phyloP scores from a whole-genome alignment of 768 basidiomycete genomes.

The Multifurca ochricompacta region DNA sequence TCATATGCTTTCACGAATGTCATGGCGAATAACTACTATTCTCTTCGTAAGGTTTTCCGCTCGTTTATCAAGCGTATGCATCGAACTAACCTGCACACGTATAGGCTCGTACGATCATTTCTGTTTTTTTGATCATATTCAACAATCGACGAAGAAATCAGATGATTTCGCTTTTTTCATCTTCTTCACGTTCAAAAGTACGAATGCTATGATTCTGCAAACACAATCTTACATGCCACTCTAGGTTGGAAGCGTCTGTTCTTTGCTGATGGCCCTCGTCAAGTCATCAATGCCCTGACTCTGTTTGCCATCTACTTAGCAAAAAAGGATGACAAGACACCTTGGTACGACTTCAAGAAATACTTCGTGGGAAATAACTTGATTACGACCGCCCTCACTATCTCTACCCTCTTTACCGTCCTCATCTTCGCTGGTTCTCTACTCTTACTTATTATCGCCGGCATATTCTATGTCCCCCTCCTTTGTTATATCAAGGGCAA shows the following conservation, averaged over 20 bases:
- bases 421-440: constrained; percentile 80
- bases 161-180: constrained; percentile 99
- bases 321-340: constrained; percentile 36
- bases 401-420: constrained; percentile 88
- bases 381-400: constrained; percentile 73
- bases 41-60: constrained; percentile 57
- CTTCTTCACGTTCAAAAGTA: constrained; percentile 99
- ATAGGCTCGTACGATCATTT: constrained; percentile 93
- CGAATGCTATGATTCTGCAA: constrained; percentile 23
- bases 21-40: constrained; percentile 95
- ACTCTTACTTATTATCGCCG: constrained; percentile 74
- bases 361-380: constrained; percentile 69
- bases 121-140: constrained; percentile 97
- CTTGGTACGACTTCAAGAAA: constrained; percentile 63
- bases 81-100: not conserved
- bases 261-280: constrained; percentile 92
- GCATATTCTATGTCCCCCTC: constrained; percentile 86
- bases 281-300: constrained; percentile 96
- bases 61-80: not conserved
- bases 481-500: constrained; percentile 95
- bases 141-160: constrained; percentile 89
- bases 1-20: constrained; percentile 98
- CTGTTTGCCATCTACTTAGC: constrained; percentile 83
- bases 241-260: constrained; percentile 82
- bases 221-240: not conserved